Conservation (phyloP, 2,329 filamentous ascomycete genomes). For the Sphaerostilbella broomeana region DNA sequence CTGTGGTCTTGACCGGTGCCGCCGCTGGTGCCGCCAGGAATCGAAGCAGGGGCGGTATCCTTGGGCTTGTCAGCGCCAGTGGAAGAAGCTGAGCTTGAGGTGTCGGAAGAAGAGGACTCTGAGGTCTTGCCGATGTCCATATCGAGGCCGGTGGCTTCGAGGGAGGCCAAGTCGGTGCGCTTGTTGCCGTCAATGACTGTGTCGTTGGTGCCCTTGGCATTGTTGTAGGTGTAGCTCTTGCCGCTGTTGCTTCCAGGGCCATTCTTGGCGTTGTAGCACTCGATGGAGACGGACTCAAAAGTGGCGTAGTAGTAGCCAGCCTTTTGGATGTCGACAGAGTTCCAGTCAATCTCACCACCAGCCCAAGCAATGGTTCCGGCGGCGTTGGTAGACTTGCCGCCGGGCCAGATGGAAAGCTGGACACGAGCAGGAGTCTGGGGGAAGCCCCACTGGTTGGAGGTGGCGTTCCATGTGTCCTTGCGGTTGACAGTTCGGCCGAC, state of each 20-base stretch:
- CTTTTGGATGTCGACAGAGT: slow-evolving; percentile 65
- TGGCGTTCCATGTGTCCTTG: slow-evolving; percentile 78
- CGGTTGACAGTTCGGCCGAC: slow-evolving; percentile 68
- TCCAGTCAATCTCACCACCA: slow-evolving; percentile 84
- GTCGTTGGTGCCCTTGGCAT: slow-evolving; percentile 60
- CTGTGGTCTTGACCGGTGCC: slow-evolving; percentile 21
- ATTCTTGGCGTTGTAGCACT: slow-evolving; percentile 67
- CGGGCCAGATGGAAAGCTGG: slow-evolving; percentile 94
- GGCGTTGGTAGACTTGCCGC: slow-evolving; percentile 70
- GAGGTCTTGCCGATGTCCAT: slow-evolving; percentile 43
- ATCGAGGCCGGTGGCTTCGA: slow-evolving; percentile 74
- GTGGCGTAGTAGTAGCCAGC: slow-evolving; percentile 85
- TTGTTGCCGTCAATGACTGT: slow-evolving; percentile 72
- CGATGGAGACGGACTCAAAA: slow-evolving; percentile 68
- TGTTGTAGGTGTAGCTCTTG: slow-evolving; percentile 70
- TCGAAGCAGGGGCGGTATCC: slow-evolving; percentile 21
- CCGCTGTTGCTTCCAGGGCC: slow-evolving; percentile 62
- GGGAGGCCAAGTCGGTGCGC: slow-evolving; percentile 67
- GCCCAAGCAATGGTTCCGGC: slow-evolving; percentile 87
- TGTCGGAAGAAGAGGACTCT: slow-evolving; percentile 1
- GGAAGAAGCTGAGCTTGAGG: slow-evolving; percentile 6
- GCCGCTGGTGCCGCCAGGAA: slow-evolving; percentile 26
- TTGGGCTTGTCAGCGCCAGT: slow-evolving; percentile 16
- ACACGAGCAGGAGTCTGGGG: slow-evolving; percentile 88
- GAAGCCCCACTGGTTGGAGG: slow-evolving; percentile 73